Evolutionary conservation across 2,329 filamentous ascomycete species (phyloP), one percentile per base, ranked within the genome.

Genomic region (Beauveria pseudobassiana): DNA sequence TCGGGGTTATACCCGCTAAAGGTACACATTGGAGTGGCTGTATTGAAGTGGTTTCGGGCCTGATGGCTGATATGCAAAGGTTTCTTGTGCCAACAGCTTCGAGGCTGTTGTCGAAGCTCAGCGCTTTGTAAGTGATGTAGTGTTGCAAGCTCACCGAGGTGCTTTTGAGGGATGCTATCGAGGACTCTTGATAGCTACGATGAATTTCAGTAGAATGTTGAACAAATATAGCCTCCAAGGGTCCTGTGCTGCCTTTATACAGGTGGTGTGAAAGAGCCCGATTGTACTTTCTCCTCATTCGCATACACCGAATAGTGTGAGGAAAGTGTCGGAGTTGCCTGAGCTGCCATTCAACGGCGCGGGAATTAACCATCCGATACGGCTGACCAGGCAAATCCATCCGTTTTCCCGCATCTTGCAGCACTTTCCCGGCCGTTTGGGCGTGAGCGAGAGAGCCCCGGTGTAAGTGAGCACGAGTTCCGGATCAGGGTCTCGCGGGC

Each of bases 1-100:
- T 75, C 71, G 1, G 81, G 77, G 8, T 74, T 59, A n/a, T 68
- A 70, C 3, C 69, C 66, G 26, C 8, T 28, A 7, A 51, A 50
- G 3, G 28, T 40, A 45, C 40, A 24, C 55, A 58, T 67, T 24
- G 22, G 43, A 24, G 22, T 1, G n/a, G 3, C 5, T 28, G 6
- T 28, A 3, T 4, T 22, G n/a, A n/a, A 38, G n/a, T 38, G 8
- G 5, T 14, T 40, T 7, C 50, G 5, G 51, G n/a, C 14, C 3
- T 16, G 30, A 2, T 42, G 14, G 16, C 14, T 42, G 38, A 28
- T 14, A 12, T 18, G 7, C n/a, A 10, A 18, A 24, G 5, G 9
- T 24, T 5, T 38, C 3, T 24, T 52, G n/a, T 16, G n/a, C 8
- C n/a, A 20, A 40, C 8, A 40, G 20, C 3, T 16, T 14, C 20